Evolutionary conservation across 2,329 filamentous ascomycete species (phyloP).

Genomic region (Ascochyta viciae-villosae): DNA sequence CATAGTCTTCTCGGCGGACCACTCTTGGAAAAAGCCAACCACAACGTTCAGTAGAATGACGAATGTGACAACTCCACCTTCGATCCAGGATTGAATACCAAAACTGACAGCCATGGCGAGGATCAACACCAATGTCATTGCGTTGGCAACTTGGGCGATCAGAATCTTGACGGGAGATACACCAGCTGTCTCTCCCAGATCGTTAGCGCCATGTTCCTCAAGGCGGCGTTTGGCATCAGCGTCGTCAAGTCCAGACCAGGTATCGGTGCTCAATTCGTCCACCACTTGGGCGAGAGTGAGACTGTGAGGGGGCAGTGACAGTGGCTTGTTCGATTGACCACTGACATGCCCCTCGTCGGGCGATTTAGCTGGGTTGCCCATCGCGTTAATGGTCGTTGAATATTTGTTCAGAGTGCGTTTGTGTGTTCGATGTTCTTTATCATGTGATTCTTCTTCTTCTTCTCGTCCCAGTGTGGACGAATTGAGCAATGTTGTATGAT

Average conservation of each 20-base stretch:
- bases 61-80: slow-evolving; percentile 56
- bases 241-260: slow-evolving; percentile 70
- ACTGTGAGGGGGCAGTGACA: slow-evolving; percentile 68
- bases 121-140: slow-evolving; percentile 73
- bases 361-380: slow-evolving; percentile 32
- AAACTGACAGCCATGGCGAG: slow-evolving; percentile 58
- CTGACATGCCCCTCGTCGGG: slow-evolving; percentile 43
- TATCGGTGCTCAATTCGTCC: slow-evolving; percentile 65
- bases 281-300: slow-evolving; percentile 61
- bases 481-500: slow-evolving; percentile 27
- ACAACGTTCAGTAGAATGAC: slow-evolving; percentile 56
- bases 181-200: slow-evolving; percentile 71
- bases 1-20: slow-evolving; percentile 58
- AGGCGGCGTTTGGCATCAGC: slow-evolving; percentile 66
- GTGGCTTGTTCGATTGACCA: slow-evolving; percentile 56
- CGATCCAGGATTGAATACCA: slow-evolving; percentile 56
- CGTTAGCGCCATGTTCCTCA: slow-evolving; percentile 69
- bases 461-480: slow-evolving; percentile 36
- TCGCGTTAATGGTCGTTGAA: slow-evolving; percentile 5
- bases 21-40: slow-evolving; percentile 57
- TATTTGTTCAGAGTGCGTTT: not conserved
- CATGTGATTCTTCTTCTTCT: slow-evolving; percentile 24
- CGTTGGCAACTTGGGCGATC: slow-evolving; percentile 75
- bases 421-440: not conserved
- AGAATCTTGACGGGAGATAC: slow-evolving; percentile 76